Evolutionary conservation across 2,329 filamentous ascomycete species (phyloP).

Genomic region (Aspergillus bombycis): DNA sequence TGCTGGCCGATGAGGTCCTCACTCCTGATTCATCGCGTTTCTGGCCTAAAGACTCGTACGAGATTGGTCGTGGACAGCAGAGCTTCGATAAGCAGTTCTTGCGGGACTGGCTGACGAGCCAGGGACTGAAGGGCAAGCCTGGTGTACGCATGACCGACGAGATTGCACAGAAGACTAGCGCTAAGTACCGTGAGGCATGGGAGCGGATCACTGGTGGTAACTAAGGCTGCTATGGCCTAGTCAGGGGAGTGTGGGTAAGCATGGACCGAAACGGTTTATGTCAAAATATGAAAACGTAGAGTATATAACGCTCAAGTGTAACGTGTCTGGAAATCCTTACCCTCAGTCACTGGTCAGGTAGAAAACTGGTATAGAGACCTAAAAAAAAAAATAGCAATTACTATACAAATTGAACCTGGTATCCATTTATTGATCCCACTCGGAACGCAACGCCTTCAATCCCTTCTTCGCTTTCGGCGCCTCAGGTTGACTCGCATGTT

Average conservation of each 20-base stretch:
- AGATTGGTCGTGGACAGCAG: conserved; percentile 72
- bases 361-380: conserved; percentile 4
- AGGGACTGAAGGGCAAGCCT: conserved; percentile 75
- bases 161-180: conserved; percentile 68
- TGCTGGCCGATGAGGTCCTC: conserved; percentile 81
- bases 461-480: conserved; percentile 32
- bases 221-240: conserved; percentile 25
- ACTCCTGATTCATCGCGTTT: conserved; percentile 85
- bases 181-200: conserved; percentile 77
- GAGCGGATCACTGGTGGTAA: conserved; percentile 66
- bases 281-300: neutral
- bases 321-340: neutral
- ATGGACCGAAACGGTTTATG: neutral
- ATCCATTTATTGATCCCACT: conserved; percentile 33
- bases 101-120: conserved; percentile 75
- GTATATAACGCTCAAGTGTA: neutral
- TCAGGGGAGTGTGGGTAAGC: neutral
- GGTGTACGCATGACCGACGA: conserved; percentile 74
- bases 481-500: conserved; percentile 18
- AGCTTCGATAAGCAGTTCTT: conserved; percentile 90
- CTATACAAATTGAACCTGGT: conserved; percentile 18
- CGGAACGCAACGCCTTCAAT: conserved; percentile 38
- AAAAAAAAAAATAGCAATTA: conserved; percentile 10
- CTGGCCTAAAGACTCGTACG: conserved; percentile 77
- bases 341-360: neutral